Percentiles rank a stretch among this genome's conserved stretches.
These are phyloP conservation scores for Paxillus ammoniavirescens DNA, from an alignment of 768 basidiomycete species.

Conservation along the genomic window DNA sequence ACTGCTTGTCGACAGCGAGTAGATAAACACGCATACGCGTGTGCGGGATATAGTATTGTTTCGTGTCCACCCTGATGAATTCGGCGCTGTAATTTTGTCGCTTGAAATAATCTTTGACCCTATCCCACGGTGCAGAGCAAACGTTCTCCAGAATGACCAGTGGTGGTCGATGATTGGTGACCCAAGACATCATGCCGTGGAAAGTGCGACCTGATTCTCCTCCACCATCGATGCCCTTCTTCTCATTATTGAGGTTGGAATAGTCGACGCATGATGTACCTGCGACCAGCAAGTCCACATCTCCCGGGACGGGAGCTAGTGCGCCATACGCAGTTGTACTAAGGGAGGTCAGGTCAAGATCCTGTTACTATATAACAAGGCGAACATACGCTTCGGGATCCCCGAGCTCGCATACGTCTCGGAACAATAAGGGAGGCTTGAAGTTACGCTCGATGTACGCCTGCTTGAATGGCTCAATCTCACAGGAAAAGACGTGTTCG, in stretches of 20 bases:
- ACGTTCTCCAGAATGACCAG: conserved; percentile 96
- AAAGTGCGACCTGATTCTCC: conserved; percentile 95
- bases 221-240: conserved; percentile 83
- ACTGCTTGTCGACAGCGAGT: conserved; percentile 68
- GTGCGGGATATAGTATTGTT: conserved; percentile 91
- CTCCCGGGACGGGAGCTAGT: conserved; percentile 79
- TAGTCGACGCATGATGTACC: conserved; percentile 98
- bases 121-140: conserved; percentile 83
- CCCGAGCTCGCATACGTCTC: conserved; percentile 91
- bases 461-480: conserved; percentile 96
- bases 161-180: conserved; percentile 80
- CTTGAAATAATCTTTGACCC: conserved; percentile 75
- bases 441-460: conserved; percentile 98
- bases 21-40: conserved; percentile 91
- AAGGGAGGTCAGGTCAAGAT: conserved; percentile 7
- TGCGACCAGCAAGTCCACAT: conserved; percentile 87
- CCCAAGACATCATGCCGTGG: conserved; percentile 93
- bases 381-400: conserved; percentile 67
- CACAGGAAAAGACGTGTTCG: conserved; percentile 95
- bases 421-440: conserved; percentile 85
- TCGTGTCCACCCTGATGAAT: conserved; percentile 73
- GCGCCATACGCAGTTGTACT: conserved; percentile 94
- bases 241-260: conserved; percentile 91
- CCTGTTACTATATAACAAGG: not conserved
- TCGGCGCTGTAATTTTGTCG: conserved; percentile 73